Conservation (phyloP, 2,329 filamentous ascomycete species). For the Macrophomina tecta region DNA sequence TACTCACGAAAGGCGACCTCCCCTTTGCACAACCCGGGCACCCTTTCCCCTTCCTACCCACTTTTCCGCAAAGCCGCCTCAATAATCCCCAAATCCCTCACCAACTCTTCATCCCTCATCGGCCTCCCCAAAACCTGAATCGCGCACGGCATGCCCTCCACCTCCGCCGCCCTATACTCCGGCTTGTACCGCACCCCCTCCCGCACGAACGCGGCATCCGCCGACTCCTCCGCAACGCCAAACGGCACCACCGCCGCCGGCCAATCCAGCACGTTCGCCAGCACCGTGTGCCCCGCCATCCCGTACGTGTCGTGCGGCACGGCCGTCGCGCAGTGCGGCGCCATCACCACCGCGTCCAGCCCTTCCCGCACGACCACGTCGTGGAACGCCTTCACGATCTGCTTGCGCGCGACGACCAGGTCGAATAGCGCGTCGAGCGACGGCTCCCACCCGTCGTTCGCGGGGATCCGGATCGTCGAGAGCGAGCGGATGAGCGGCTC, state of each 20-base stretch:
- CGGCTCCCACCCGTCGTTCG: conserved; percentile 40
- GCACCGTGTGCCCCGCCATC: conserved; percentile 52
- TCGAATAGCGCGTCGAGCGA: conserved; percentile 50
- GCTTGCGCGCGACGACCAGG: conserved; percentile 47
- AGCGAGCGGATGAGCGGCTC: conserved; percentile 55
- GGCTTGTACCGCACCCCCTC: conserved; percentile 42
- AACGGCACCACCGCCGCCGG: conserved; percentile 58
- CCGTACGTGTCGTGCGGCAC: conserved; percentile 37
- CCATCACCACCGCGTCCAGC: conserved; percentile 59
- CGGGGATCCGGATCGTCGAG: conserved; percentile 38
- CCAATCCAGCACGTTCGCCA: conserved; percentile 62
- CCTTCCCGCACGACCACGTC: conserved; percentile 49
- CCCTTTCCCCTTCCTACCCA: background rate
- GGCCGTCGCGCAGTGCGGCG: conserved; percentile 58
- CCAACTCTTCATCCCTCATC: conserved; percentile 56
- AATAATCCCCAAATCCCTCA: conserved; percentile 44
- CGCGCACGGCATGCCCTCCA: conserved; percentile 47
- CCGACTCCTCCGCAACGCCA: conserved; percentile 48
- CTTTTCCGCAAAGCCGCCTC: conserved; percentile 32
- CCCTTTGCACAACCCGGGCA: background rate
- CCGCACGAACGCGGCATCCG: conserved; percentile 46
- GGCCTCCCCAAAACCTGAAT: conserved; percentile 55
- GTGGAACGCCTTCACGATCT: conserved; percentile 50
- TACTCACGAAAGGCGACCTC: no score
- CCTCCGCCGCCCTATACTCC: conserved; percentile 37